Percentiles rank a stretch among this genome's conserved stretches.
phyloP scores from a whole-genome alignment of 164 flowering plant species.

The Santalum album region DNA sequence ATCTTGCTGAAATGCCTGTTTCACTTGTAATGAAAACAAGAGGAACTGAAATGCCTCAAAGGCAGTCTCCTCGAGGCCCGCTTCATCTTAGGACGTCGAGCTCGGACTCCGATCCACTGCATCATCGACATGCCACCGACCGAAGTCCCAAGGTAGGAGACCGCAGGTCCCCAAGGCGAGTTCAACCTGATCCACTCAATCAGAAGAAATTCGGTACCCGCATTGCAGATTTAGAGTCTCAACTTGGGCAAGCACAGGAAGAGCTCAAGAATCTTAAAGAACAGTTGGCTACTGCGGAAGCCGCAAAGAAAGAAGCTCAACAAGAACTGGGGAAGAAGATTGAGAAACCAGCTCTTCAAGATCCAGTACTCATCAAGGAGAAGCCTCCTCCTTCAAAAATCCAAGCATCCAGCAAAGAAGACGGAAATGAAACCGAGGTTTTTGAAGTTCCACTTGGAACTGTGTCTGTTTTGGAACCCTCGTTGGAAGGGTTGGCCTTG shows the following conservation, averaged over 20 bases:
- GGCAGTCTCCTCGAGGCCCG: constrained; percentile 49
- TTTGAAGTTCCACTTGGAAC: constrained; percentile 55
- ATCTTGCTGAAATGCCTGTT: not conserved
- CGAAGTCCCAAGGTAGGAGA: constrained; percentile 63
- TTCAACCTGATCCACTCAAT: constrained; percentile 42
- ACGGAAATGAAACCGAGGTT: constrained; percentile 50
- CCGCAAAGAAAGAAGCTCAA: constrained; percentile 66
- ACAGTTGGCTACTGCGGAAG: constrained; percentile 64
- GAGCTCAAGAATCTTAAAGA: constrained; percentile 69
- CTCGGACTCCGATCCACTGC: constrained; percentile 54
- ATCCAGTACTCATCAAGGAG: constrained; percentile 14
- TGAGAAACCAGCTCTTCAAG: constrained; percentile 18
- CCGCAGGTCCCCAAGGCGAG: constrained; percentile 61
- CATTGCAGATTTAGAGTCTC: constrained; percentile 67
- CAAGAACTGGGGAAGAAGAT: constrained; percentile 45
- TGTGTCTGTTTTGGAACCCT: constrained; percentile 12
- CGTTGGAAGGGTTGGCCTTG: too few species aligned
- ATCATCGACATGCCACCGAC: constrained; percentile 39
- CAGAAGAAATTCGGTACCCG: constrained; percentile 80
- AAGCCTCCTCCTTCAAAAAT: constrained; percentile 15
- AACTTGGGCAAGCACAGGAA: constrained; percentile 68
- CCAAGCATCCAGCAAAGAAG: constrained; percentile 13
- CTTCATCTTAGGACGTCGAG: constrained; percentile 49
- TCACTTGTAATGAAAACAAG: constrained; percentile 20
- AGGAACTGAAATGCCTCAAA: constrained; percentile 56